Evolutionary conservation across 2,329 filamentous ascomycete species (phyloP).

Genomic region (Teratosphaeria destructans): DNA sequence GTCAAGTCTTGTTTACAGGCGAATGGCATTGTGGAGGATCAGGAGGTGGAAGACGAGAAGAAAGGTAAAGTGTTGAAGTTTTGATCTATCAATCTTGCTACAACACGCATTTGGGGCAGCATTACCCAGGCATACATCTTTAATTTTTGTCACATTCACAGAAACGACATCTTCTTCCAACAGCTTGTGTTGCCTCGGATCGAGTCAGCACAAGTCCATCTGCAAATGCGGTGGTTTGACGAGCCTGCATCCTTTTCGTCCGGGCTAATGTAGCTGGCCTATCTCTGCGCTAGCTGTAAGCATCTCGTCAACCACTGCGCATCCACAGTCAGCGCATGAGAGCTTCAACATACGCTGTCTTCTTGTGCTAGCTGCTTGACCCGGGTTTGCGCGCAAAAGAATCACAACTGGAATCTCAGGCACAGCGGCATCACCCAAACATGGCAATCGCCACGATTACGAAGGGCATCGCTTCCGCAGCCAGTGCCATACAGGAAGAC

Average conservation of each 20-base stretch:
- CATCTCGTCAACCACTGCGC: neutral
- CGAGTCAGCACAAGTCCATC: neutral
- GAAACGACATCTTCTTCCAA: neutral
- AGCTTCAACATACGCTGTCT: neutral
- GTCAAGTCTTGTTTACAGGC: constrained; percentile 7
- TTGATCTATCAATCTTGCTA: neutral
- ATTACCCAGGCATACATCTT: neutral
- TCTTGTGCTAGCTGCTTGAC: neutral
- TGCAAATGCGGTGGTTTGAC: neutral
- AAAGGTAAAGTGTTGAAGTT: neutral
- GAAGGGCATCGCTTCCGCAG: neutral
- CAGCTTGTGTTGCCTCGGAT: neutral
- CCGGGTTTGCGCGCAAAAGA: neutral
- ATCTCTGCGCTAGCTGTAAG: neutral
- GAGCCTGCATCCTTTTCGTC: neutral
- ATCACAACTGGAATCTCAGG: neutral
- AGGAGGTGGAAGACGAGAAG: neutral
- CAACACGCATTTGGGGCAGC: neutral
- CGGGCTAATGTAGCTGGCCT: neutral
- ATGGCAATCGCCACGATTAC: neutral
- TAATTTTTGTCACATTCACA: neutral
- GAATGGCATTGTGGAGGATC: constrained; percentile 10
- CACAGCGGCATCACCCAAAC: neutral
- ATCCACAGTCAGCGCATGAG: neutral
- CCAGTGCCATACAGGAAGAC: neutral